phyloP scores from a whole-genome alignment of 2,329 filamentous ascomycete species.

The Elsinoe necatrix region DNA sequence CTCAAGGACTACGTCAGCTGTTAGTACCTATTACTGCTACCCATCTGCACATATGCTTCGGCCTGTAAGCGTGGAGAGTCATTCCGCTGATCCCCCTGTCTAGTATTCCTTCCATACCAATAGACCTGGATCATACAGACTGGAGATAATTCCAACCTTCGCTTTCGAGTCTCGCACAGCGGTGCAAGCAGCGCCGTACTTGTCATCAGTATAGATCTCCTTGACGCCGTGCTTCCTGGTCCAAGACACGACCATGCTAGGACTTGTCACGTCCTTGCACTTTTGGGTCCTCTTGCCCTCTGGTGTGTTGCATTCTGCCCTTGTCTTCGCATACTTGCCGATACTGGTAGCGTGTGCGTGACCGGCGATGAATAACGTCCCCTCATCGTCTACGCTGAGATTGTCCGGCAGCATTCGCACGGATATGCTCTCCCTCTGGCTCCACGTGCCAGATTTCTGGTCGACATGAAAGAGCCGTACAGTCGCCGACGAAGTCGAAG shows the following conservation, averaged over 20 bases:
- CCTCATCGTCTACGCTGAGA: conserved; percentile 30
- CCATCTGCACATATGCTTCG: no score
- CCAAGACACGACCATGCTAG: conserved; percentile 36
- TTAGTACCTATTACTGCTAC: no score
- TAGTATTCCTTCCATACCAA: conserved; percentile 28
- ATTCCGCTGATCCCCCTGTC: no score
- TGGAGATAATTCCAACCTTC: conserved; percentile 31
- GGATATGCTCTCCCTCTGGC: conserved; percentile 18
- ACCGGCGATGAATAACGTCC: conserved; percentile 35
- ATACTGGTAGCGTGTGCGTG: conserved; percentile 33
- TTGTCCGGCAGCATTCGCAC: conserved; percentile 34
- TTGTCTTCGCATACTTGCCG: conserved; percentile 21
- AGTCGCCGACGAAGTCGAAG: conserved; percentile 29
- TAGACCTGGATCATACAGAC: conserved; percentile 36
- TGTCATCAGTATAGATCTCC: conserved; percentile 32
- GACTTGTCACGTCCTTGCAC: conserved; percentile 22
- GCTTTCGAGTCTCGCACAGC: conserved; percentile 32
- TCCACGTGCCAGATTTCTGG: conserved; percentile 17
- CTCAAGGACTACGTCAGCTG: no score
- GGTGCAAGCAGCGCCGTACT: conserved; percentile 31
- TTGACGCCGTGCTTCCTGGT: conserved; percentile 27
- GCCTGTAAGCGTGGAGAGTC: no score
- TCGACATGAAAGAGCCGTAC: conserved; percentile 31
- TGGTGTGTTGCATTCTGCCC: conserved; percentile 20
- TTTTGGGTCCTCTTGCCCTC: conserved; percentile 19